Conservation (phyloP, 257 asterid genomes). For the Solanum etuberosum region DNA sequence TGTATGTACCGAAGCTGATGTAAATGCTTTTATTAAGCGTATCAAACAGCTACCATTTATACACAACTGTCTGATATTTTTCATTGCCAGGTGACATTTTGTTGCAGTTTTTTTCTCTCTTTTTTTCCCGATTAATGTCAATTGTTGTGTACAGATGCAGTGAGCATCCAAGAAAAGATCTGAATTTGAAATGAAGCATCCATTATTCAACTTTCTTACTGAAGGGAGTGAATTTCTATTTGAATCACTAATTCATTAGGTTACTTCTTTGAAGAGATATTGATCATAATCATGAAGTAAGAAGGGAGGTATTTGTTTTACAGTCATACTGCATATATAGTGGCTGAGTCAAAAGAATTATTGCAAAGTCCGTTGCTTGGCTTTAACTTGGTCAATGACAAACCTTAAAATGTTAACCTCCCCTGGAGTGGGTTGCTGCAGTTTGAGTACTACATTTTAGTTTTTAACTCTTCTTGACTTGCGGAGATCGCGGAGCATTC, state of each 20-base stretch:
- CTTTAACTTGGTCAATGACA: not conserved
- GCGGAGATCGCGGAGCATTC: not conserved
- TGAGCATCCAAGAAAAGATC: not conserved
- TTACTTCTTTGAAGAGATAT: not conserved
- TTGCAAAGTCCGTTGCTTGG: not conserved
- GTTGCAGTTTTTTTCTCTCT: not conserved
- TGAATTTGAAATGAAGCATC: not conserved
- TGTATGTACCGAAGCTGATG: not conserved
- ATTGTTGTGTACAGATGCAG: not conserved
- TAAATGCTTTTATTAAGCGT: not conserved
- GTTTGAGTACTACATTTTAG: not conserved
- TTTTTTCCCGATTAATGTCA: not conserved
- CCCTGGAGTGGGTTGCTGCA: not conserved
- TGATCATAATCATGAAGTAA: not conserved
- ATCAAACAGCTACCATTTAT: not conserved
- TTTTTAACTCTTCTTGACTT: not conserved
- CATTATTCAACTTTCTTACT: not conserved
- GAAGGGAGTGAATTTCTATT: not conserved
- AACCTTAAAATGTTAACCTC: not conserved
- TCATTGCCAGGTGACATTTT: not conserved
- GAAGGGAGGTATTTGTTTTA: not conserved
- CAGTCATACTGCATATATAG: not conserved
- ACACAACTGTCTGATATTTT: not conserved
- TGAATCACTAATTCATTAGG: not conserved
- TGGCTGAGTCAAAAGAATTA: not conserved